Evolutionary conservation across 768 basidiomycete genomes (phyloP), one percentile per base, ranked within the genome.

Genomic region (Exidia glandulosa): DNA sequence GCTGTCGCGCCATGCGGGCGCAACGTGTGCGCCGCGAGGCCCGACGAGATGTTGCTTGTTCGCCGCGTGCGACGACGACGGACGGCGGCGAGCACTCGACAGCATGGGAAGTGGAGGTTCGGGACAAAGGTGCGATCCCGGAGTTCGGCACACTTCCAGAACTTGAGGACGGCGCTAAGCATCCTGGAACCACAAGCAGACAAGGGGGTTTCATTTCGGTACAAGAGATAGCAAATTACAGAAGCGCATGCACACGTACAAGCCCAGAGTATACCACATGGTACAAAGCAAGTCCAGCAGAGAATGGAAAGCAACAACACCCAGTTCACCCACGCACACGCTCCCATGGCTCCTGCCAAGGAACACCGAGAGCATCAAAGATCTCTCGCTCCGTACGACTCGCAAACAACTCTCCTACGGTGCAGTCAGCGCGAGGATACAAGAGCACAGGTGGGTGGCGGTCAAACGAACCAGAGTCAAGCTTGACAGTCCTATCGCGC

Each of bases 341-440:
- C 66, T 91, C 83, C 67, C 85, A 84, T 1, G 90, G 88, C 62
- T 87, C 84, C 67, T 89, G 84, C 88, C 87, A 92, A 2, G 89
- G 89, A 3, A 92, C 86, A 13, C 81, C 78, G 41, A 97, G 74
- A 34, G 85, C 85, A 23, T 76, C 72, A 66, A 96, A 93, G 34
- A 97, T 94, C 63, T 93, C 89, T 67, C 85, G 77, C 71, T 96
- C 94, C 0, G 87, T 92, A 67, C 86, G 83, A 0, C 88, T 89
- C 2, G 90, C 91, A 23, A 94, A 70, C 6, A 92, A 67, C 5
- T 72, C 75, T 19, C 88, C 90, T 88, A 61, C 32, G 58, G 36
- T 47, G 58, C 14, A 10, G 27, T 54, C 19, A 25, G 27, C 7
- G 7, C 33, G 62, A 56, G 57, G 23, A 33, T 13, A 47, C 31